phyloP scores from a whole-genome alignment of 2,329 filamentous ascomycete species.

The Teratosphaeria destructans region DNA sequence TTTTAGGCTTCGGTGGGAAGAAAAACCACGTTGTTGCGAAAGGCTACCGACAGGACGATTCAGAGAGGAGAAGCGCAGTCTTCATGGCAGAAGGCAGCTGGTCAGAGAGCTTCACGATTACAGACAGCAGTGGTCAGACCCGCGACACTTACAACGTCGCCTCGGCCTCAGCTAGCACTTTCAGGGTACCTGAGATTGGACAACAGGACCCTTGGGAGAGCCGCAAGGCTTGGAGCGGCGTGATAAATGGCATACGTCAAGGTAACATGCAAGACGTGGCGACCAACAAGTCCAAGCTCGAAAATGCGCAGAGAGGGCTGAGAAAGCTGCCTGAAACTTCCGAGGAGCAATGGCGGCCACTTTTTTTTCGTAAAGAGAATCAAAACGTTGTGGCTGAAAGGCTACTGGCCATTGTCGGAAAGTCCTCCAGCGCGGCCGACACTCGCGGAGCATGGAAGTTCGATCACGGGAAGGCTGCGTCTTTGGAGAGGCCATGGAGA shows the following conservation, averaged over 20 bases:
- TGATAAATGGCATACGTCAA: constrained; percentile 28
- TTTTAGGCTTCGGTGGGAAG: constrained; percentile 28
- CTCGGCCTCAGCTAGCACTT: constrained; percentile 12
- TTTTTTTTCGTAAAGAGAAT: constrained; percentile 31
- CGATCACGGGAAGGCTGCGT: constrained; percentile 39
- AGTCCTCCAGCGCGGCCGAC: constrained; percentile 44
- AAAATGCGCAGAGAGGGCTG: constrained; percentile 31
- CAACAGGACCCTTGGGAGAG: constrained; percentile 38
- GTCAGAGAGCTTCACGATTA: constrained; percentile 31
- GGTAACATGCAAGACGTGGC: constrained; percentile 34
- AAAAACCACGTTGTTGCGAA: constrained; percentile 34
- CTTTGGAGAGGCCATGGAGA: constrained; percentile 21
- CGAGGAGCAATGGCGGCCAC: constrained; percentile 28
- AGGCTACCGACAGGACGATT: constrained; percentile 24
- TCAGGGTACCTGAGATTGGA: constrained; percentile 20
- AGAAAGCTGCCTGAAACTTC: constrained; percentile 28
- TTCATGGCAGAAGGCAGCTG: constrained; percentile 33
- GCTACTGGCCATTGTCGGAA: constrained; percentile 24
- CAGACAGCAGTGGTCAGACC: constrained; percentile 24
- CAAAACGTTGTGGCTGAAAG: constrained; percentile 19
- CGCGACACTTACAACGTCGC: constrained; percentile 28
- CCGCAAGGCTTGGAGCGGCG: constrained; percentile 32
- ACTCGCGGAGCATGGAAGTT: constrained; percentile 61
- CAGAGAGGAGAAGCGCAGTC: constrained; percentile 23
- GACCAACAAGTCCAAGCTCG: constrained; percentile 20